phyloP scores from a whole-genome alignment of 139 green algal genomes.

The Nannochloris sp. region DNA sequence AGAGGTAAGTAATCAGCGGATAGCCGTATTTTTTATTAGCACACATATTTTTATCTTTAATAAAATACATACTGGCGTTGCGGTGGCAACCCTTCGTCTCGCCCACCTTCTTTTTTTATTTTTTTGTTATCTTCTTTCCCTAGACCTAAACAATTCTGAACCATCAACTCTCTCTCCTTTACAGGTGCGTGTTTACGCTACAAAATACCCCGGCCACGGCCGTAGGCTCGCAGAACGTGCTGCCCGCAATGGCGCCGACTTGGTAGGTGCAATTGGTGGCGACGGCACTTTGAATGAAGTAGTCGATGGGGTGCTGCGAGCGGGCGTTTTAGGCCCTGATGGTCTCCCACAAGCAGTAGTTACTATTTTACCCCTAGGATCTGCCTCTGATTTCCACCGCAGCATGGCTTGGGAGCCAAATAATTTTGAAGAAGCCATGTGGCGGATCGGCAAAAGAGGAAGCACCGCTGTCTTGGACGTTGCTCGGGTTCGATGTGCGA shows the following conservation, averaged over 20 bases:
- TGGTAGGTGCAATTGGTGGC: slow-evolving; percentile 1
- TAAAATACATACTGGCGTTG: too few relatives aligned
- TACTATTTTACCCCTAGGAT: slow-evolving; percentile 5
- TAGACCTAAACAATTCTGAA: too few relatives aligned
- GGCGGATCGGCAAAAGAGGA: neutral
- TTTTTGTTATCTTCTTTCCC: too few relatives aligned
- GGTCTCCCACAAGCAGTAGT: neutral
- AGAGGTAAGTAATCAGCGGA: neutral
- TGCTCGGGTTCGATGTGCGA: neutral
- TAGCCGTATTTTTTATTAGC: neutral
- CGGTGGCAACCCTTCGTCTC: neutral
- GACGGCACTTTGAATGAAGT: slow-evolving; percentile 7
- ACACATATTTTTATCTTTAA: too few relatives aligned
- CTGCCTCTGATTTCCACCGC: slow-evolving; percentile 1
- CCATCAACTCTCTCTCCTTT: neutral
- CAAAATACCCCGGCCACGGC: neutral
- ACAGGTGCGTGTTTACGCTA: neutral
- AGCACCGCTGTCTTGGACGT: slow-evolving; percentile 5
- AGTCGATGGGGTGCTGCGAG: slow-evolving; percentile 4
- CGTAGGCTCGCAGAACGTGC: neutral
- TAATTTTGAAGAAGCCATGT: slow-evolving; percentile 9
- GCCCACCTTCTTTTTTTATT: too few relatives aligned
- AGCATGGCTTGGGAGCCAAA: slow-evolving; percentile 1
- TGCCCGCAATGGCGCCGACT: neutral
- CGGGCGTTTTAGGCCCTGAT: neutral